Evolutionary conservation across 805 yeast species (phyloP).

Genomic region (Myxozyma kluyveri): DNA sequence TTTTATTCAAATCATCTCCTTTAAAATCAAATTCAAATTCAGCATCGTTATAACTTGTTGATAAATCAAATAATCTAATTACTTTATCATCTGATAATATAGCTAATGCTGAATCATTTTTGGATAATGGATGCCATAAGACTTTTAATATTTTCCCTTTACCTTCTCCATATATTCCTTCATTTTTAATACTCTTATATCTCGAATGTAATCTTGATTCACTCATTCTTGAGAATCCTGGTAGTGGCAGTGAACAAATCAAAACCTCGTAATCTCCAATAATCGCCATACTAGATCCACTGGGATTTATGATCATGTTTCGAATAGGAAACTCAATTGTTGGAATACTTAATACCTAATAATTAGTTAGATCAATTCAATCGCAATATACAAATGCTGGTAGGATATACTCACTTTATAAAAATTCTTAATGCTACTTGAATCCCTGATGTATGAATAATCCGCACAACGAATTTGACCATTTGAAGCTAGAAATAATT

Average conservation of each 20-base stretch:
- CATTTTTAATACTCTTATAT: conserved; percentile 9
- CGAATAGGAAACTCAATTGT: conserved; percentile 18
- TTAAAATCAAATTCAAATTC: conserved; percentile 22
- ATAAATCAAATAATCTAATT: conserved; percentile 39
- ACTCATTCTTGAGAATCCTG: conserved; percentile 13
- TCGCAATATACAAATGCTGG: not conserved
- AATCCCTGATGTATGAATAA: conserved; percentile 10
- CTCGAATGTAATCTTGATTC: conserved; percentile 12
- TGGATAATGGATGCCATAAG: conserved; percentile 30
- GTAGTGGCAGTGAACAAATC: conserved; percentile 17
- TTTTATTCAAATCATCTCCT: not conserved
- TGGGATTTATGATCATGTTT: conserved; percentile 16
- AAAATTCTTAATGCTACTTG: not conserved
- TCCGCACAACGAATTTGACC: conserved; percentile 23
- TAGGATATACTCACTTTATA: conserved; percentile 23
- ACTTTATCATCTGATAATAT: conserved; percentile 21
- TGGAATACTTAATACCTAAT: conserved; percentile 17
- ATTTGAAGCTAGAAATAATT: conserved; percentile 15
- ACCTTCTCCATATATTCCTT: not conserved
- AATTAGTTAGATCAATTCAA: not conserved
- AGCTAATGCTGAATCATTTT: conserved; percentile 18
- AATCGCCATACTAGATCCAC: conserved; percentile 27
- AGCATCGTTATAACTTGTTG: conserved; percentile 35
- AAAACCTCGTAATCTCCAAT: conserved; percentile 21
- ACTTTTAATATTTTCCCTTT: conserved; percentile 11